These are phyloP conservation scores for Hymenoscyphus fraxineus DNA, from an alignment of 2,329 filamentous ascomycete species.

Conservation along the genomic window DNA sequence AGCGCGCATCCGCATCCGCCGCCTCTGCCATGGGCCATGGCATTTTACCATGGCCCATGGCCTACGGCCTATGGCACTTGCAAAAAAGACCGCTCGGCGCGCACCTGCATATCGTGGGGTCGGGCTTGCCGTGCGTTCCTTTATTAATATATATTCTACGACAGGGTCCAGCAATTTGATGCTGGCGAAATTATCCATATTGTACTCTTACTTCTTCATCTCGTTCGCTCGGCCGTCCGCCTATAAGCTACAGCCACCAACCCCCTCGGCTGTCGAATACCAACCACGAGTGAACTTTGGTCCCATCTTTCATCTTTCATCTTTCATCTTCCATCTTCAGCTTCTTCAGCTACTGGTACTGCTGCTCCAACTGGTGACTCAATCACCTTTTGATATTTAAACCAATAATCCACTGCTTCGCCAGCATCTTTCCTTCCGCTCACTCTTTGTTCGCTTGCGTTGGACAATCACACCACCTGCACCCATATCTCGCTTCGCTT, in stretches of 20 bases:
- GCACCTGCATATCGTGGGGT: background rate
- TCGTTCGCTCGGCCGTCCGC: background rate
- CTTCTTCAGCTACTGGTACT: too few species aligned
- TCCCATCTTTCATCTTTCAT: background rate
- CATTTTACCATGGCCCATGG: too few species aligned
- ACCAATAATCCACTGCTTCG: background rate
- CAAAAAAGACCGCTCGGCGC: background rate
- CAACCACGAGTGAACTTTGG: background rate
- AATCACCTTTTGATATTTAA: background rate
- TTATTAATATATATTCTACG: background rate
- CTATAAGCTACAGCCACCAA: background rate
- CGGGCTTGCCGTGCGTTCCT: background rate
- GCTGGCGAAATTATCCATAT: slow-evolving; percentile 2
- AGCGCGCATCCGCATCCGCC: too few species aligned
- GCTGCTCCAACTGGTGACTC: background rate
- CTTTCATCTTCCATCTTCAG: background rate
- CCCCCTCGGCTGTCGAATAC: background rate
- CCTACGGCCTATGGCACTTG: too few species aligned
- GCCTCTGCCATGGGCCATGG: too few species aligned
- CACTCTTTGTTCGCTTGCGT: background rate
- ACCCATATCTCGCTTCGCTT: background rate
- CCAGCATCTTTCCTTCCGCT: background rate
- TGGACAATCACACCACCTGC: background rate
- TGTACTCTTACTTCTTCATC: background rate
- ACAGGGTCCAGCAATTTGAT: background rate